phyloP scores from a whole-genome alignment of 192 early-diverging fungal species.

The Coemansia sp. region DNA sequence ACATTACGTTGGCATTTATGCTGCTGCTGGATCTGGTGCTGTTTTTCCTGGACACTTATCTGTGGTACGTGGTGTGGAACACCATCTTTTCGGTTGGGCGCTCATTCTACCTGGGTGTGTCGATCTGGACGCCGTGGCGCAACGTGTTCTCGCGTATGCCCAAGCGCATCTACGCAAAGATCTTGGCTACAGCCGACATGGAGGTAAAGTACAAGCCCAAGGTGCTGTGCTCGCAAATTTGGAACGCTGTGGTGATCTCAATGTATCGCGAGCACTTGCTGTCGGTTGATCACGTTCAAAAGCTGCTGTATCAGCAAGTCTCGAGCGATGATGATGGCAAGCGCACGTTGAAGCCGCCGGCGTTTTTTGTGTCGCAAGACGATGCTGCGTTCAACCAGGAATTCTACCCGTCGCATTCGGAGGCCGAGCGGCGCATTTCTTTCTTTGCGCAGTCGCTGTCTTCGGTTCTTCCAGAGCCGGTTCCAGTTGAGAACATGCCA shows the following conservation, averaged over 20 bases:
- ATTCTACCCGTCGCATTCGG: slow-evolving; percentile 71
- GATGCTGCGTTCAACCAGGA: slow-evolving; percentile 70
- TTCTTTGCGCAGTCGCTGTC: slow-evolving; percentile 88
- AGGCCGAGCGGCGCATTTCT: slow-evolving; percentile 79
- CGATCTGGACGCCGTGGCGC: slow-evolving; percentile 81
- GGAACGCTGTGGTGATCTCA: slow-evolving; percentile 82
- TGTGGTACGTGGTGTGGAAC: slow-evolving; percentile 88
- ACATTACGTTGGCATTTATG: slow-evolving; percentile 71
- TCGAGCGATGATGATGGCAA: slow-evolving; percentile 65
- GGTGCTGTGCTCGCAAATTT: slow-evolving; percentile 75
- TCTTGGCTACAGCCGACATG: slow-evolving; percentile 70
- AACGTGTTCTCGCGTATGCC: slow-evolving; percentile 76
- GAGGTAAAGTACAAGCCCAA: slow-evolving; percentile 78
- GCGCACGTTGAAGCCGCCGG: slow-evolving; percentile 67
- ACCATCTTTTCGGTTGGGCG: slow-evolving; percentile 75
- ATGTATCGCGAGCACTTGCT: slow-evolving; percentile 82
- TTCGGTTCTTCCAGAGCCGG: slow-evolving; percentile 74
- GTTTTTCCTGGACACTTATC: slow-evolving; percentile 82
- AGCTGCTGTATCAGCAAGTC: slow-evolving; percentile 74
- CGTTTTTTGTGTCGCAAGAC: slow-evolving; percentile 77
- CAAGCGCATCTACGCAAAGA: slow-evolving; percentile 77
- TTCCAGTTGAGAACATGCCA: slow-evolving; percentile 81
- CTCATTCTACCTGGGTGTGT: slow-evolving; percentile 75
- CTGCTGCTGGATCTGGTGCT: slow-evolving; percentile 72
- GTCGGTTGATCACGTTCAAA: slow-evolving; percentile 71